These are phyloP conservation scores for Umbelopsis sp. DNA, from an alignment of 371 early-diverging fungal species.

Conservation along the genomic window DNA sequence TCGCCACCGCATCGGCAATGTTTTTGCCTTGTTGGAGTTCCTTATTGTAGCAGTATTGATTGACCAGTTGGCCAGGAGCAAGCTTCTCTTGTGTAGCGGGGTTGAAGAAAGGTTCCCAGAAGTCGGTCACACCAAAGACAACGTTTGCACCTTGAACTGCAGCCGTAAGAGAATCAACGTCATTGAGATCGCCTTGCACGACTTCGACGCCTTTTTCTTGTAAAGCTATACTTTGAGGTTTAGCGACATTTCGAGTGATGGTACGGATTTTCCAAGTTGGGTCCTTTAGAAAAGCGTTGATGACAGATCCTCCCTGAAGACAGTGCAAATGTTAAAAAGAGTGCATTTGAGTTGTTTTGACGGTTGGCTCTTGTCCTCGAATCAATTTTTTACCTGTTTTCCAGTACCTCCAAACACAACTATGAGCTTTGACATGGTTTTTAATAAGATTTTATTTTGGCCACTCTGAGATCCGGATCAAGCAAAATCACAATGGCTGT, in stretches of 20 bases:
- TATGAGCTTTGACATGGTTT: neutral
- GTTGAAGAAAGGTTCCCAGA: conserved; percentile 6
- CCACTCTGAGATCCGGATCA: no score
- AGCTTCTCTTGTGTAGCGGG: neutral
- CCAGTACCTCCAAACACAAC: neutral
- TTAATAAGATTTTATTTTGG: no score
- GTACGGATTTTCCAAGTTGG: conserved; percentile 1
- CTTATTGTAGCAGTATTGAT: neutral
- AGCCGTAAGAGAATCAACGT: neutral
- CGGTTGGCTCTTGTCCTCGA: neutral
- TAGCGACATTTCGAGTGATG: neutral
- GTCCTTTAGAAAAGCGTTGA: conserved; percentile 9
- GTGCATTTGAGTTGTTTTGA: neutral
- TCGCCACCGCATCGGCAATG: conserved; percentile 1
- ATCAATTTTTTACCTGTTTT: neutral
- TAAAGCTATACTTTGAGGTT: neutral
- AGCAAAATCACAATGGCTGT: no score
- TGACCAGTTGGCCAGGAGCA: neutral
- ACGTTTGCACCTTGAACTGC: conserved; percentile 8
- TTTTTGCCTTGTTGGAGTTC: conserved; percentile 7
- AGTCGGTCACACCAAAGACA: conserved; percentile 8
- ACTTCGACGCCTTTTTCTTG: neutral
- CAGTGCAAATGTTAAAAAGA: neutral
- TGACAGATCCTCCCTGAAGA: conserved; percentile 21
- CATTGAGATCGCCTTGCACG: neutral